phyloP scores from a whole-genome alignment of 106 monocot genomes.

The Xerophyta viscosa region DNA sequence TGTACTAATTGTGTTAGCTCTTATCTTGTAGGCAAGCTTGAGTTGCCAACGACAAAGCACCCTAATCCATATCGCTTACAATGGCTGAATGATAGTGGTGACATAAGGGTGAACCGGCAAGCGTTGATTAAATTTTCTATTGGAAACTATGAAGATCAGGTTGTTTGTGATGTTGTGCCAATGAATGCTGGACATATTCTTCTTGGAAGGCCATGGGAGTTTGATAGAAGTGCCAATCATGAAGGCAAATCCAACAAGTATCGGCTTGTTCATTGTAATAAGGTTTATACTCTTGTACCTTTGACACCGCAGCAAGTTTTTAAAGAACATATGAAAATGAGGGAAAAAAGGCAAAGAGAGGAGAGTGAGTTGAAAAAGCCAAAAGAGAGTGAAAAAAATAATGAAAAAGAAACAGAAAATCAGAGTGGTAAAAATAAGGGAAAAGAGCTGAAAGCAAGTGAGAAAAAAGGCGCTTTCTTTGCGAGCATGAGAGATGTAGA shows the following conservation, averaged over 20 bases:
- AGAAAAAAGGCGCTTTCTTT: neutral
- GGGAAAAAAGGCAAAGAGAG: too few relatives aligned
- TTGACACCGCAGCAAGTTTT: neutral
- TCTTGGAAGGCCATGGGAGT: neutral
- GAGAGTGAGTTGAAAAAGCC: too few relatives aligned
- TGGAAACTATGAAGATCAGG: slow-evolving; percentile 1
- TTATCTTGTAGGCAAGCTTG: neutral
- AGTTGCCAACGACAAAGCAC: neutral
- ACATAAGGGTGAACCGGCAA: neutral
- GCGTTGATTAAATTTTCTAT: neutral
- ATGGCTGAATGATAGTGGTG: too few relatives aligned
- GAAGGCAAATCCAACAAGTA: neutral
- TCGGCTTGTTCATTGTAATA: neutral
- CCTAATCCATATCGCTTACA: neutral
- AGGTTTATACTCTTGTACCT: neutral
- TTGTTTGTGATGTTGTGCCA: slow-evolving; percentile 5
- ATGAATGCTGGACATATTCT: neutral
- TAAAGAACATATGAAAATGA: neutral
- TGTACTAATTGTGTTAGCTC: neutral
- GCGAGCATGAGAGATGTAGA: neutral
- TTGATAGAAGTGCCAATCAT: neutral
- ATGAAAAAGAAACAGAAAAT: too few relatives aligned
- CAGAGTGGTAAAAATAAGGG: too few relatives aligned
- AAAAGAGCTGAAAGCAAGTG: too few relatives aligned
- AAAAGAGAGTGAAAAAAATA: too few relatives aligned